Percentiles rank a stretch among this genome's conserved stretches.
Conservation (phyloP, 495 filamentous ascomycete species). For the Hypoxylon fragiforme region DNA sequence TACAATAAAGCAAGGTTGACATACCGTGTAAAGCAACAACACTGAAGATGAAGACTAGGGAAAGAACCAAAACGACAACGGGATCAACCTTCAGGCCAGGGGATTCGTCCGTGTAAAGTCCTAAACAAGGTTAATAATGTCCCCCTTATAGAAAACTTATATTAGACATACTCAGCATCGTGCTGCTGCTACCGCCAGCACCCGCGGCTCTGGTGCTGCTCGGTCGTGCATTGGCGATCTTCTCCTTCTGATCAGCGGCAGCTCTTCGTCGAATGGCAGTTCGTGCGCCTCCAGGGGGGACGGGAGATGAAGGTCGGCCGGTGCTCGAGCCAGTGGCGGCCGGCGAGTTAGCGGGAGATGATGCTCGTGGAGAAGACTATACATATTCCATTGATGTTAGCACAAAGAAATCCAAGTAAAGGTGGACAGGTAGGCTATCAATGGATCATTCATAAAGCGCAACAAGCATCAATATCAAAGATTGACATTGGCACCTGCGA, state of each 20-base stretch:
- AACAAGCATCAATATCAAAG: background rate
- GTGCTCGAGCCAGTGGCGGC: conserved; percentile 64
- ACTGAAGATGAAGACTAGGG: conserved; percentile 96
- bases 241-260: conserved; percentile 93
- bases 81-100: conserved; percentile 96
- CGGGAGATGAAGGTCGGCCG: conserved; percentile 80
- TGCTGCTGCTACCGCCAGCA: conserved; percentile 93
- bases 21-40: conserved; percentile 96
- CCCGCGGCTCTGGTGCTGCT: conserved; percentile 90
- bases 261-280: conserved; percentile 92
- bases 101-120: conserved; percentile 97
- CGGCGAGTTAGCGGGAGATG: conserved; percentile 58
- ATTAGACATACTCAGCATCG: conserved; percentile 80
- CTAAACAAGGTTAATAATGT: conserved; percentile 40
- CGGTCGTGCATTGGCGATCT: conserved; percentile 86
- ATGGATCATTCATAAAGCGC: background rate
- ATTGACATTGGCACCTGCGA: background rate
- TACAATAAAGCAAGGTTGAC: conserved; percentile 56
- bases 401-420: background rate
- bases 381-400: conserved; percentile 16
- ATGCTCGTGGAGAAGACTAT: conserved; percentile 76
- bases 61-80: conserved; percentile 92
- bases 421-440: background rate
- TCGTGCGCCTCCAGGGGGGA: conserved; percentile 90
- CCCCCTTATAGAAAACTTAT: background rate